Evolutionary conservation across 2,329 filamentous ascomycete genomes (phyloP).

Genomic region (Emericellopsis cladophorae): DNA sequence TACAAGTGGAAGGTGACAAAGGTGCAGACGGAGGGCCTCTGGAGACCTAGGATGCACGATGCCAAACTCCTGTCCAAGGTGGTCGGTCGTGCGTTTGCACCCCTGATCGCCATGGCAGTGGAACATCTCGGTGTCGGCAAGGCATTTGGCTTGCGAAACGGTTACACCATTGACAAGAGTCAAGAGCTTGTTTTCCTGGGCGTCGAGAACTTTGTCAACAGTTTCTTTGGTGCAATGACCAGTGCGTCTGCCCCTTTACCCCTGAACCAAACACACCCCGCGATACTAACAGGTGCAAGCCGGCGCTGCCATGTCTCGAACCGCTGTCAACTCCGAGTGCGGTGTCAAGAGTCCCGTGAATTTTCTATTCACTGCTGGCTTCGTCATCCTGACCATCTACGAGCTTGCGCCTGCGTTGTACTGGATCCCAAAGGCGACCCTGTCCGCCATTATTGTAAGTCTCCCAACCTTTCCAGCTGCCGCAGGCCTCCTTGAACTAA

Average conservation of each 20-base stretch:
- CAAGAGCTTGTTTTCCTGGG: constrained; percentile 55
- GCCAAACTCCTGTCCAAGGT: constrained; percentile 36
- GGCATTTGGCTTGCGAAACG: constrained; percentile 47
- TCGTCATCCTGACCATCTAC: constrained; percentile 50
- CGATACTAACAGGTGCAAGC: constrained; percentile 11
- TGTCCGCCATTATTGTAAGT: constrained; percentile 48
- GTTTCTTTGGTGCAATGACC: constrained; percentile 51
- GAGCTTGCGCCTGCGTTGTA: constrained; percentile 47
- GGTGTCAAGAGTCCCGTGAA: constrained; percentile 49
- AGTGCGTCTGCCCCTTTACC: constrained; percentile 6
- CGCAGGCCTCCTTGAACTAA: background rate
- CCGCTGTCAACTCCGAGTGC: constrained; percentile 53
- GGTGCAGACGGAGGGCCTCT: constrained; percentile 41
- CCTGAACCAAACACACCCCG: background rate
- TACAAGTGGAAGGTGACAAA: constrained; percentile 44
- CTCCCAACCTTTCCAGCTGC: background rate
- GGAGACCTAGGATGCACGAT: constrained; percentile 33
- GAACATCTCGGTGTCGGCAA: constrained; percentile 55
- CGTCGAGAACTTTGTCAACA: constrained; percentile 49
- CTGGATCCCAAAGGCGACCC: constrained; percentile 55
- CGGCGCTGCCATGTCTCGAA: constrained; percentile 54
- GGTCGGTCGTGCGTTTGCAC: constrained; percentile 40
- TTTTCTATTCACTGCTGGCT: constrained; percentile 45
- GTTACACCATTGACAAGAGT: constrained; percentile 49
- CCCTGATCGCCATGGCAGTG: constrained; percentile 47